Conservation (phyloP, 192 early-diverging fungal species). For the Coemansia asiatica region DNA sequence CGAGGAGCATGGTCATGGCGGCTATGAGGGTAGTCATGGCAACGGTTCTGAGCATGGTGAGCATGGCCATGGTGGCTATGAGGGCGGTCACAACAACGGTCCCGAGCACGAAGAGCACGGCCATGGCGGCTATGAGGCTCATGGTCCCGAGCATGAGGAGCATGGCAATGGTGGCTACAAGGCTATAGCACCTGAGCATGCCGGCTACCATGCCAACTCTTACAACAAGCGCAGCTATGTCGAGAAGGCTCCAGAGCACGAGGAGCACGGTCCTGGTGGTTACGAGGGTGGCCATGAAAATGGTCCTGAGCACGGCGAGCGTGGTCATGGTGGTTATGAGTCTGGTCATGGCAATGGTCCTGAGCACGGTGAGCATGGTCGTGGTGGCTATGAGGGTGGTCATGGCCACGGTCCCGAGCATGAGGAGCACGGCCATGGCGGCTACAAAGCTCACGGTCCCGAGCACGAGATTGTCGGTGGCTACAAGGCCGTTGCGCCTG, state of each 20-base stretch:
- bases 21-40: background rate
- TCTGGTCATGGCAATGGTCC: background rate
- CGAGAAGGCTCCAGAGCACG: conserved; percentile 15
- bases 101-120: conserved; percentile 14
- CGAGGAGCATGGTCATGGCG: conserved; percentile 8
- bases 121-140: conserved; percentile 15
- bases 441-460: background rate
- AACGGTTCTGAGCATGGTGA: conserved; percentile 5
- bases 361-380: conserved; percentile 13
- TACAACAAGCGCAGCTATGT: conserved; percentile 26
- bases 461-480: too few species aligned
- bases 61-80: conserved; percentile 1
- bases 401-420: conserved; percentile 8
- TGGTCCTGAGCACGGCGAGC: conserved; percentile 14
- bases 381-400: conserved; percentile 5
- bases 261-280: background rate
- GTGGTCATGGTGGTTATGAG: conserved; percentile 8
- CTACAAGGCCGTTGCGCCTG: too few species aligned
- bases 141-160: conserved; percentile 9
- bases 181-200: conserved; percentile 11
- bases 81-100: background rate
- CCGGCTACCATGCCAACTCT: conserved; percentile 16
- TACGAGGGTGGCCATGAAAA: conserved; percentile 4
- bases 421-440: background rate
- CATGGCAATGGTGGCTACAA: conserved; percentile 13